Percentiles rank a stretch among this genome's conserved stretches.
phyloP scores from a whole-genome alignment of 306 rosid species.

The Crataegus laevigata region DNA sequence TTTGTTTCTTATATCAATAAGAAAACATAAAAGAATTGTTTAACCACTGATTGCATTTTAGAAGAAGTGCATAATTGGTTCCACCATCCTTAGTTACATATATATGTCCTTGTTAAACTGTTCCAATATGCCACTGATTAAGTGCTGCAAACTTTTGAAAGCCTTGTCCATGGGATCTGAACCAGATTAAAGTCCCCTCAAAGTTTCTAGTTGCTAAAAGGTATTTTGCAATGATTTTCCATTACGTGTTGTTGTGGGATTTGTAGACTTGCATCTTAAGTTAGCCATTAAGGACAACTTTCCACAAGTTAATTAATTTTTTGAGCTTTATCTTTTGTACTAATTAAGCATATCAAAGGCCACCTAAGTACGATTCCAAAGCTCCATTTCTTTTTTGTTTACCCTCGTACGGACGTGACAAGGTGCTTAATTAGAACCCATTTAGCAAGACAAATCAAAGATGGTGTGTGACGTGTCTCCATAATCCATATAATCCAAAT shows the following conservation, averaged over 20 bases:
- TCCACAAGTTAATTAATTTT: conserved; percentile 13
- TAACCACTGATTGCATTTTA: conserved; percentile 23
- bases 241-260: conserved; percentile 31
- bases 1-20: neutral
- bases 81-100: conserved; percentile 27
- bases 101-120: conserved; percentile 16
- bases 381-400: conserved; percentile 31
- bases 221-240: conserved; percentile 19
- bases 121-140: conserved; percentile 2
- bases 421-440: conserved; percentile 31
- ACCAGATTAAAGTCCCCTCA: conserved; percentile 29
- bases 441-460: conserved; percentile 10
- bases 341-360: conserved; percentile 11
- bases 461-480: conserved; percentile 8
- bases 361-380: conserved; percentile 46
- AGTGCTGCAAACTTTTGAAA: conserved; percentile 30
- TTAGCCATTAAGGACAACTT: conserved; percentile 40
- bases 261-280: conserved; percentile 35
- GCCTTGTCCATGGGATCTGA: conserved; percentile 74
- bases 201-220: conserved; percentile 57
- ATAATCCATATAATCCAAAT: conserved; percentile 2
- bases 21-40: neutral
- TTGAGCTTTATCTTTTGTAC: conserved; percentile 13
- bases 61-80: conserved; percentile 46
- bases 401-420: conserved; percentile 49